Evolutionary conservation across 1,284 basidiomycete genomes (phyloP).

Genomic region (Leccinum variabile): DNA sequence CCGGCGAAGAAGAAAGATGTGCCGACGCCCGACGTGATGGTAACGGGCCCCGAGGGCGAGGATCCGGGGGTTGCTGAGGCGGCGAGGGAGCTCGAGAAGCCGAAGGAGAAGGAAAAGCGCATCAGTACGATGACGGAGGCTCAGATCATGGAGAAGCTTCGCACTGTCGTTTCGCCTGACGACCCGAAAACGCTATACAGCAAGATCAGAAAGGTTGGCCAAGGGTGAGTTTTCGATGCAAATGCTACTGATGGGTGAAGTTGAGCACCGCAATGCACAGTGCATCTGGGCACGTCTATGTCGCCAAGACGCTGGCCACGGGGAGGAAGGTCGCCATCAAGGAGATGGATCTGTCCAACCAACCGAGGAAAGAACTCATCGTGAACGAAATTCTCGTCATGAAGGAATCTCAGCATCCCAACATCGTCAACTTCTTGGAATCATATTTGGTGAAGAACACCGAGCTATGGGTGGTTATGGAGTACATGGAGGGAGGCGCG

Average conservation of each 20-base stretch:
- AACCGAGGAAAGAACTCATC: constrained; percentile 96
- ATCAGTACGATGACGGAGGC: constrained; percentile 97
- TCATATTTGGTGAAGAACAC: constrained; percentile 88
- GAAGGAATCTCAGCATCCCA: constrained; percentile 98
- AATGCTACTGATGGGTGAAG: constrained; percentile 1
- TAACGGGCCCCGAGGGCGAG: constrained; percentile 44
- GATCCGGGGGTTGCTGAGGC: constrained; percentile 66
- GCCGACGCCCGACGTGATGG: constrained; percentile 39
- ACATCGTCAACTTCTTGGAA: constrained; percentile 98
- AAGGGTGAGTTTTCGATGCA: constrained; percentile 61
- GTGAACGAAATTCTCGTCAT: constrained; percentile 99
- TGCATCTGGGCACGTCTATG: constrained; percentile 98
- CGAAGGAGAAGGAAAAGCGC: constrained; percentile 72
- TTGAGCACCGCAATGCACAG: constrained; percentile 51
- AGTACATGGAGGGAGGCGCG: constrained; percentile 99
- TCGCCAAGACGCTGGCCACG: constrained; percentile 87
- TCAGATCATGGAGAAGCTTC: constrained; percentile 97
- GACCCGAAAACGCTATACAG: constrained; percentile 92
- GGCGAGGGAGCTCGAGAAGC: constrained; percentile 55
- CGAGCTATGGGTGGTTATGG: constrained; percentile 99
- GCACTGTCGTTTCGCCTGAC: constrained; percentile 82
- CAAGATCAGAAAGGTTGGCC: constrained; percentile 98
- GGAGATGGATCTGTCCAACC: constrained; percentile 97
- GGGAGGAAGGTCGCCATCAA: constrained; percentile 97
- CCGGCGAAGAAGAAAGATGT: constrained; percentile 60